Percentiles rank a stretch among this genome's conserved stretches.
phyloP scores from a whole-genome alignment of 306 rosid species.

The Vicia sativa region DNA sequence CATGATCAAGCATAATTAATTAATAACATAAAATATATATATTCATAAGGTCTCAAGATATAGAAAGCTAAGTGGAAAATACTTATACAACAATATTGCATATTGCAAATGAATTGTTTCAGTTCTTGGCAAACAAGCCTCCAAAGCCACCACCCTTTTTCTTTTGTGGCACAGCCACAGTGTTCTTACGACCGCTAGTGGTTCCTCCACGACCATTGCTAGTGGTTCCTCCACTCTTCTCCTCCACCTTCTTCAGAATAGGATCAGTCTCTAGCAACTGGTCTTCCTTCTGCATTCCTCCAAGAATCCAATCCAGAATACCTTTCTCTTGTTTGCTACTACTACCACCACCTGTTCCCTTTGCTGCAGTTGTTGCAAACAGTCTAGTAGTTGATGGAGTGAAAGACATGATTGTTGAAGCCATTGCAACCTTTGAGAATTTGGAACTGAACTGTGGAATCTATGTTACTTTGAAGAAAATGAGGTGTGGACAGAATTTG shows the following conservation, averaged over 20 bases:
- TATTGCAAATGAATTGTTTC: constrained; percentile 32
- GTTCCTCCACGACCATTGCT: constrained; percentile 42
- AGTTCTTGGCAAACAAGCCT: constrained; percentile 75
- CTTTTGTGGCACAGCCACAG: constrained; percentile 69
- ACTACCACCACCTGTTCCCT: constrained; percentile 64
- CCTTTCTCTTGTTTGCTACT: constrained; percentile 77
- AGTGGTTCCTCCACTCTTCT: constrained; percentile 48
- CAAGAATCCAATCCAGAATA: constrained; percentile 67
- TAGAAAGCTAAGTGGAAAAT: constrained; percentile 33
- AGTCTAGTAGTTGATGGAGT: constrained; percentile 55
- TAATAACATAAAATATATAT: constrained; percentile 10
- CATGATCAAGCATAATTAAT: constrained; percentile 25
- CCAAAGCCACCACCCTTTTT: constrained; percentile 81
- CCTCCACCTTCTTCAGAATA: constrained; percentile 79
- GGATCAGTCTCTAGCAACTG: constrained; percentile 79
- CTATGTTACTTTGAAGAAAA: constrained; percentile 16
- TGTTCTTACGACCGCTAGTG: constrained; percentile 48
- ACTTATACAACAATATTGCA: constrained; percentile 26
- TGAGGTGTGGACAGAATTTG: constrained; percentile 19
- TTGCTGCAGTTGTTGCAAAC: constrained; percentile 63
- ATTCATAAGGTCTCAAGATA: constrained; percentile 39
- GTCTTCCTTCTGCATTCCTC: constrained; percentile 73
- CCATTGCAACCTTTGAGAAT: constrained; percentile 53
- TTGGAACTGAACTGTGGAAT: not conserved
- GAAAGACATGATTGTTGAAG: constrained; percentile 69